These are phyloP conservation scores for Solanum boliviense DNA, from an alignment of 257 asterid species.

Conservation along the genomic window DNA sequence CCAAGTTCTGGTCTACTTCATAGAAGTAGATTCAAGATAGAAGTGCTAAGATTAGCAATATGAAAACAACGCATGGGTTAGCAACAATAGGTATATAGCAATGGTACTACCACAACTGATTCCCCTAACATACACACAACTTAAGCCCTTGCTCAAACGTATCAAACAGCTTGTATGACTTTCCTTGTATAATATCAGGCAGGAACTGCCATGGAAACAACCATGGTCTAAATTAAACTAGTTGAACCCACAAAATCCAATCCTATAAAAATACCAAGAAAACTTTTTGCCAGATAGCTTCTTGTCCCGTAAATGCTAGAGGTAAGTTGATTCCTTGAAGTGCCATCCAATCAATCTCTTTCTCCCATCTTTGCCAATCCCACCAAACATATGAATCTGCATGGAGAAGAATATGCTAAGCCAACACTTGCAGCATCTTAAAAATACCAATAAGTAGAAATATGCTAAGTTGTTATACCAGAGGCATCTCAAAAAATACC, in stretches of 20 bases:
- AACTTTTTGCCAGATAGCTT: slow-evolving; percentile 91
- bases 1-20: not conserved
- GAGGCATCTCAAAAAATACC: not conserved
- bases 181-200: not conserved
- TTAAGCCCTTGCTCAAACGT: not conserved
- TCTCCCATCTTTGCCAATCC: slow-evolving; percentile 99
- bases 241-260: not conserved
- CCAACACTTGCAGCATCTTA: slow-evolving; percentile 9
- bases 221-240: not conserved
- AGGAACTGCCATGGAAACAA: not conserved
- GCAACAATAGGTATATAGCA: not conserved
- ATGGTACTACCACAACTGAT: not conserved
- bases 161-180: not conserved
- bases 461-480: not conserved
- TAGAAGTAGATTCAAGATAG: not conserved
- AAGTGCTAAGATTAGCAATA: not conserved
- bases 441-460: not conserved
- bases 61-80: not conserved
- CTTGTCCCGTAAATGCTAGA: slow-evolving; percentile 93
- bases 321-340: slow-evolving; percentile 93
- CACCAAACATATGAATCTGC: slow-evolving; percentile 99
- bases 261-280: slow-evolving; percentile 41
- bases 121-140: not conserved
- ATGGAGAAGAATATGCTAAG: slow-evolving; percentile 7
- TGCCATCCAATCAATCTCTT: slow-evolving; percentile 98